These are phyloP conservation scores for Entoloma clypeatum DNA, from an alignment of 1,284 basidiomycete species.

Conservation along the genomic window DNA sequence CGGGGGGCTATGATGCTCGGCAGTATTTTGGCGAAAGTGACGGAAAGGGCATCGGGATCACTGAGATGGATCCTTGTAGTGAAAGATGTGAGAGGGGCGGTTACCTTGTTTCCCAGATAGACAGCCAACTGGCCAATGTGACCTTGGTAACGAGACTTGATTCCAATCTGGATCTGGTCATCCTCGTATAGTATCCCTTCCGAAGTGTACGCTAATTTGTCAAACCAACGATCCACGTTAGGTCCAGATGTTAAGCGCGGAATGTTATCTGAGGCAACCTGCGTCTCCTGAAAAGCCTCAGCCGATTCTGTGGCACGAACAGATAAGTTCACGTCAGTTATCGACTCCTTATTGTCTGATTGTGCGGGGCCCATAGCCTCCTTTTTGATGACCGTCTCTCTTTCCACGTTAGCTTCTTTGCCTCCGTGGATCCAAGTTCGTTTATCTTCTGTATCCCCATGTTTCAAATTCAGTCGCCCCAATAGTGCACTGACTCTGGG, in stretches of 20 bases:
- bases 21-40: conserved; percentile 87
- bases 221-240: conserved; percentile 85
- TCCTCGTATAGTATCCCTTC: conserved; percentile 98
- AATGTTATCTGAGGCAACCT: conserved; percentile 27
- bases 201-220: conserved; percentile 73
- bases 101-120: conserved; percentile 95
- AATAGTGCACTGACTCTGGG: conserved; percentile 90
- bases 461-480: conserved; percentile 82
- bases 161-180: conserved; percentile 89
- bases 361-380: conserved; percentile 30
- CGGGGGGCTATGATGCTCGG: conserved; percentile 75
- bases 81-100: conserved; percentile 83
- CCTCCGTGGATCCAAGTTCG: conserved; percentile 95
- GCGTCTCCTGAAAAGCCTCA: conserved; percentile 9
- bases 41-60: conserved; percentile 71
- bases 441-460: conserved; percentile 89
- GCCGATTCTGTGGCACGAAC: conserved; percentile 31
- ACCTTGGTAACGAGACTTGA: conserved; percentile 95
- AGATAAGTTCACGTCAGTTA: conserved; percentile 80
- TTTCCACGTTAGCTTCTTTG: conserved; percentile 84
- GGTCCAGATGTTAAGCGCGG: conserved; percentile 60
- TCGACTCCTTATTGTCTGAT: conserved; percentile 50
- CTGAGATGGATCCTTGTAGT: conserved; percentile 77
- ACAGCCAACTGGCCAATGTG: conserved; percentile 89
- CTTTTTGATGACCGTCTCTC: conserved; percentile 45